Evolutionary conservation across 1,139 yeast species (phyloP), one percentile per base, ranked within the genome.

Genomic region (Suhomyces terraborum): DNA sequence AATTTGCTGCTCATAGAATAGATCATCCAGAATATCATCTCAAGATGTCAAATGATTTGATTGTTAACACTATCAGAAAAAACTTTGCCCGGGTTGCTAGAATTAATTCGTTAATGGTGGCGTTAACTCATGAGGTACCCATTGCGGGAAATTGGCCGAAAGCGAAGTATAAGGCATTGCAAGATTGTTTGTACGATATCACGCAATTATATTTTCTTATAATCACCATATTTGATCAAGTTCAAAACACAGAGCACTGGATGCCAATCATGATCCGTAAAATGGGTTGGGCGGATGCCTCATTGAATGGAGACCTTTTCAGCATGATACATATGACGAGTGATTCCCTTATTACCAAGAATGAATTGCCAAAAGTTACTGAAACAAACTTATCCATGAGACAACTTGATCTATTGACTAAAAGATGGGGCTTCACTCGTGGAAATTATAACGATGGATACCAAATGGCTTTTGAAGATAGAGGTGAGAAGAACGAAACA

Each of bases 71-170:
- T 31, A 56, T 64, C 32, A 46, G 69, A 32, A 46, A 53, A 25
- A 50, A 58, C 4, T 55, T 62, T 21, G 45, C 56, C 20, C 50
- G 56, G 19, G 45, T 66, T 16, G 59, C 66, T 1, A 51, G 56
- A 8, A 54, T 59, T 19, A 48, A 56, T 3, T 45, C 49, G 7
- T 48, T 66, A 26, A 58, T 61, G 53, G 54, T 50, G 9, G 59
- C 70, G 1, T 57, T 67, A 19, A 54, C 54, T 28, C 64, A 64
- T 40, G 73, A 68, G 41, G 39, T 64, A 7, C 64, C 68, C 0
- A 36, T 67, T 7, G 49, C 61, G 2, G 73, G 74, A 0, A 38
- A 51, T n/a, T 68, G 73, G 73, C 73, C 74, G 1, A 54, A 52
- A 22, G 48, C 50, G 12, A 64, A 59, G 32, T 67, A 67, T 43